Evolutionary conservation across 2,329 filamentous ascomycete genomes (phyloP), one percentile per base, ranked within the genome.

Genomic region (Fusarium zealandicum): DNA sequence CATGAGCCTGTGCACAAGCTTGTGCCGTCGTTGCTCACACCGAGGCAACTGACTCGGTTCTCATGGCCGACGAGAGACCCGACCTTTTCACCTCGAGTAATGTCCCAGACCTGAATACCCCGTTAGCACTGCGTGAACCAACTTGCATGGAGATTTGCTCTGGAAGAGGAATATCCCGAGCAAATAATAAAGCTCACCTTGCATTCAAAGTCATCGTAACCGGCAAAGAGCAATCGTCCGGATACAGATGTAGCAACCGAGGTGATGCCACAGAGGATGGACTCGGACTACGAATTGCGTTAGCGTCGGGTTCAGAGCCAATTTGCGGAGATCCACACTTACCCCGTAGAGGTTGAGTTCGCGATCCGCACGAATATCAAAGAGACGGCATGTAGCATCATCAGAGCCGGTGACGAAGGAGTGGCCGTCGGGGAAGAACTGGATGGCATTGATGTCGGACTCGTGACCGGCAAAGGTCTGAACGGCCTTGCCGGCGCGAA

Each of bases 171-270:
- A 20, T 6, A 9, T 12, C 22, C 32, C 36, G 39, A 54, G 30
- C 33, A 39, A 13, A 22, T 11, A 10, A 6, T 14, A 20, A 36
- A 46, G 27, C 86, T 70, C 80, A 96, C 93, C 89, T 98, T 99
- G 93, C 95, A 99, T 78, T 99, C 95, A 70, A 96, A 99, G 73
- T 99, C 95, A 71, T 99, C 95, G 71, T 99, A 99, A 65, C 95
- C 95, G 50, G 95, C 95, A 74, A 99, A 99, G 33, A 99, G 81
- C 69, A 99, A 81, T 73, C 95, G 87, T 54, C 95, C 95, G 52
- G 95, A 99, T 12, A 99, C 93, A 13, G 95, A 99, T 69, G 96
- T 98, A 54, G 93, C 95, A 40, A 99, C 95, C 5, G 95, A 99
- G 18, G 95, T 99, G 70, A 99, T 98, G 69, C 95, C 95, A 73